phyloP scores from a whole-genome alignment of 164 flowering plant species.

The Magnolia kwangsiensis region DNA sequence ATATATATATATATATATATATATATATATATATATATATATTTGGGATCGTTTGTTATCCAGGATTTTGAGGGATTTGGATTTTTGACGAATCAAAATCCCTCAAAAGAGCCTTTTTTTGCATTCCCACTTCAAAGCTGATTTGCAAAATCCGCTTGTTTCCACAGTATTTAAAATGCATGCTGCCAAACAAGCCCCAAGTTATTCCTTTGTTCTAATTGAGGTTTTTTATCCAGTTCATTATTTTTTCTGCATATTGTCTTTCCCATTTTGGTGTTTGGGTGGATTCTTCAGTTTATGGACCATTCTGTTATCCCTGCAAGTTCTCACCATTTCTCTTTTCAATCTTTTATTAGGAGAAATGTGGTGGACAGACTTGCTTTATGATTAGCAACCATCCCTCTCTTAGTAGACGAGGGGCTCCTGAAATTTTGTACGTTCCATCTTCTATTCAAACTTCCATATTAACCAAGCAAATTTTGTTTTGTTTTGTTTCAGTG shows the following conservation, averaged over 20 bases:
- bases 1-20: too few relatives aligned
- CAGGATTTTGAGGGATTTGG: too few relatives aligned
- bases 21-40: too few relatives aligned
- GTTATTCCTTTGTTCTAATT: not conserved
- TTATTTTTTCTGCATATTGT: not conserved
- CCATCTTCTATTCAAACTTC: not conserved
- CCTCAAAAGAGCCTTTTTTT: too few relatives aligned
- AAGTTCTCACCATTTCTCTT: not conserved
- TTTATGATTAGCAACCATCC: slow-evolving; percentile 57
- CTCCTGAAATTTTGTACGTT: slow-evolving; percentile 62
- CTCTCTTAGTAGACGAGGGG: slow-evolving; percentile 22
- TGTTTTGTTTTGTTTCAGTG: too few relatives aligned
- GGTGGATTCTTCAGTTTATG: too few relatives aligned
- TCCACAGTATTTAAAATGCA: too few relatives aligned
- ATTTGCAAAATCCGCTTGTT: too few relatives aligned
- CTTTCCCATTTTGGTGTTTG: not conserved
- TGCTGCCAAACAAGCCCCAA: not conserved
- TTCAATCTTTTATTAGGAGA: slow-evolving; percentile 33
- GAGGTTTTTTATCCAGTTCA: not conserved
- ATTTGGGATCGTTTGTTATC: too few relatives aligned
- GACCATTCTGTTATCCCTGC: not conserved
- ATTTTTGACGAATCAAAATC: too few relatives aligned
- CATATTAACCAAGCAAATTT: too few relatives aligned
- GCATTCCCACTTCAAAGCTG: too few relatives aligned
- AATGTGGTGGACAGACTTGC: slow-evolving; percentile 67